Evolutionary conservation across 371 early-diverging fungal genomes (phyloP), one percentile per base, ranked within the genome.

Genomic region (Thermomucor indicae-seudaticae): DNA sequence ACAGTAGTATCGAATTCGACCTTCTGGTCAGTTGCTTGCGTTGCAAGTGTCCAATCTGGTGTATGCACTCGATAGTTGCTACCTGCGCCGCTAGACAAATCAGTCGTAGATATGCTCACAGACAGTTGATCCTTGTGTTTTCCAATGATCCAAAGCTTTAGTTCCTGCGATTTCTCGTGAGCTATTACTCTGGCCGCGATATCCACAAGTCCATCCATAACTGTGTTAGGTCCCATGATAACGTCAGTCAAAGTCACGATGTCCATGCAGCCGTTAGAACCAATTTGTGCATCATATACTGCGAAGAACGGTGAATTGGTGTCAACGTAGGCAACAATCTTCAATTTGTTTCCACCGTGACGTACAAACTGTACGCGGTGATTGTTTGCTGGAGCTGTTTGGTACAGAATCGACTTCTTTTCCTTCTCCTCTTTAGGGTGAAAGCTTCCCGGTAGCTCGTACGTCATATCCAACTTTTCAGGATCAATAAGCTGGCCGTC

Each of bases 381-480:
- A 32, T 32, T 16, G 16, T 10, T 37, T 37, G 32, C 32, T 32
- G 32, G 10, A 16, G 37, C 37, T 37, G 37, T 14, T 5, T 5
- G 16, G 37, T 11, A 37, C 14, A 3, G 37, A 19, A n/a, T n/a
- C n/a, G n/a, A n/a, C n/a, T n/a, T n/a, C n/a, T n/a, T n/a, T n/a
- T n/a, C n/a, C n/a, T n/a, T n/a, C n/a, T n/a, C n/a, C n/a, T n/a
- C n/a, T 37, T 14, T 19, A 5, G 37, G 46, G 1, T 17, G 25
- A 11, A 47, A 53, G 20, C 53, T 53, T 31, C 53, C 53, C 7
- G 53, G 53, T 17, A 53, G 17, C 22, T 40, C 32, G 1, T 32
- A 38, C 10, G 53, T 47, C 41, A 41, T 46, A 23, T 53, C 53
- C 11, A 30, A 41, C 4, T 53, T 41, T 5, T 53, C 46, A 2